Base-by-base conservation (phyloP, 176 grass and related monocot genomes). In the Poa pratensis region DNA sequence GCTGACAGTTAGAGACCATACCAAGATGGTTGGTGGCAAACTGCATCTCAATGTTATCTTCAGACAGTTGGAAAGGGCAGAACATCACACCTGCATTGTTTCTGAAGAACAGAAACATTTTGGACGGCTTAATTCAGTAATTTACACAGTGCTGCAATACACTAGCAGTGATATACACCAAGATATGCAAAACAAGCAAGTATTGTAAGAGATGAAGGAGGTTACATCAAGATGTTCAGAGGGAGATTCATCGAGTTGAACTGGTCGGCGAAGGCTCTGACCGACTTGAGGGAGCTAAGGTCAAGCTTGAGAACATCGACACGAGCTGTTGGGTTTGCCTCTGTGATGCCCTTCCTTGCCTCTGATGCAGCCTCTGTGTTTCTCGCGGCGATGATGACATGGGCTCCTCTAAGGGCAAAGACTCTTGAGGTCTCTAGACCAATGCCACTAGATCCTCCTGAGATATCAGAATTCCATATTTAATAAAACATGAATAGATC, bases 61-160 rank as follows among this genome's bases (percentile, higher is more conserved):
- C 82, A 70, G 96, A 98, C 82, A 98, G 88, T 90, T 89, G 67
- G 78, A 91, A 95, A 52, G 96, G 96, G 73, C 96, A 98, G 74
- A 95, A 94, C 96, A 98, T 98, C 17, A 98, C 89, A 53, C 96
- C 96, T 69, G 96, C 93, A 76, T 98, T 98, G 70, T 98, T 98
- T 90, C 96, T 98, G 85, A 55, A 90, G 16, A n/a, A 68, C 49
- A 88, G 46, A 86, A 75, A n/a, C 11, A 91, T 58, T 63, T 49
- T 5, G 17, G 20, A 86, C 37, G 2, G n/a, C 7, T 85, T 69
- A 23, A 59, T 65, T 85, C 26, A 79, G 8, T 4, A 14, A 30
- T 53, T n/a, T 48, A 46, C n/a, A 58, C 10, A 59, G 17, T 7
- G 5, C 59, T 64, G 16, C 20, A 24, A 68, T 40, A 77, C 30